Evolutionary conservation across 2,329 filamentous ascomycete genomes (phyloP), one percentile per base, ranked within the genome.

Genomic region (Coniochaeta sp.): DNA sequence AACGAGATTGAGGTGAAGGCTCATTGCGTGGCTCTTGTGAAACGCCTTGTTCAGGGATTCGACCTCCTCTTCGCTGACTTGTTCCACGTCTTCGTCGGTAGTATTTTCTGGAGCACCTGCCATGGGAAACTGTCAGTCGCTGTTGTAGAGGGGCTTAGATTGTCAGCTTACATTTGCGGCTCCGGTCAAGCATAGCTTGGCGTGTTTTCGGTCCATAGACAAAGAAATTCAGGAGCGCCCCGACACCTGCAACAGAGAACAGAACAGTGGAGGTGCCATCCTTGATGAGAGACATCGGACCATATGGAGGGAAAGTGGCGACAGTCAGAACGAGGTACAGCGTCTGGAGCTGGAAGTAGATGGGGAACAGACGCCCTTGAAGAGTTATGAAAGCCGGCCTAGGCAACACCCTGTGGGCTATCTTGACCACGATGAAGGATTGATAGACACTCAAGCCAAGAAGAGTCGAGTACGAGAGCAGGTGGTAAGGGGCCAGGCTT

Each of bases 381-480:
- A 79, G 69, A 0, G 69, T 72, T 0, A 69, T 68, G 57, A 77
- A 78, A 0, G 75, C 67, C 0, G 69, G 63, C 0, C 66, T 63
- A 0, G 76, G 74, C 1, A 78, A 69, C 2, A 70, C 64, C 6
- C 63, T 59, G 58, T 69, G 71, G 54, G 69, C 68, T 6, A 77
- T 62, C 36, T 75, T 77, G 14, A 74, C 74, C 57, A 70, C 61
- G 26, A 69, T 55, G 17, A 77, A 77, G 24, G 70, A 70, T 47
- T 77, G 75, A 62, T 75, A 78, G 14, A 78, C 69, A 19, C 73
- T 67, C 1, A 71, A 71, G 54, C 76, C 75, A 0, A 78, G 67
- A 1, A 78, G 70, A 2, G 71, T 65, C 5, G 74, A 77, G 63
- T 73, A 77, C 40, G 70, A 69, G 17, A 77, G 65, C 34, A 77